Evolutionary conservation across 2,329 filamentous ascomycete genomes (phyloP).

Genomic region (Xylaria sp.): DNA sequence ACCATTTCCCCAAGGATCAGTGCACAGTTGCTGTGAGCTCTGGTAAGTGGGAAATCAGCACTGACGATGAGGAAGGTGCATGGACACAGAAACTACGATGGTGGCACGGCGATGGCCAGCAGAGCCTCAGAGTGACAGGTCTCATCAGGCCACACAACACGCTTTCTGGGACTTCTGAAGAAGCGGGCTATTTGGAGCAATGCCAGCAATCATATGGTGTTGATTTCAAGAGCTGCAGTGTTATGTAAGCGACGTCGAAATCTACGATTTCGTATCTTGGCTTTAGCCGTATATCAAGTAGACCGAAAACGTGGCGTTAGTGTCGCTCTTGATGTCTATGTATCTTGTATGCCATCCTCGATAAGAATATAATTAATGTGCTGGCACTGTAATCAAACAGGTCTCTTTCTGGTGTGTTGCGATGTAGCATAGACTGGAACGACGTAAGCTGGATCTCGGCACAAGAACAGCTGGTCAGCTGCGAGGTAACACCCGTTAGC

Average conservation of each 20-base stretch:
- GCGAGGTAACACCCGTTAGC: slow-evolving; percentile 10
- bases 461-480: background rate
- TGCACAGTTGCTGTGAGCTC: slow-evolving; percentile 79
- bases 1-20: slow-evolving; percentile 84
- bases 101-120: slow-evolving; percentile 92
- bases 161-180: slow-evolving; percentile 70
- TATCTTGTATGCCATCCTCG: background rate
- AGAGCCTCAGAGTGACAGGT: slow-evolving; percentile 80
- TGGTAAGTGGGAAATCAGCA: slow-evolving; percentile 89
- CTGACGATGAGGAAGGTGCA: slow-evolving; percentile 74
- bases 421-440: background rate
- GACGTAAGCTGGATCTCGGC: slow-evolving; percentile 15
- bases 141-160: slow-evolving; percentile 71
- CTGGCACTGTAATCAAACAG: slow-evolving; percentile 5
- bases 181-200: slow-evolving; percentile 81
- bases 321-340: background rate
- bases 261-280: background rate
- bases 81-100: slow-evolving; percentile 82
- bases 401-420: background rate
- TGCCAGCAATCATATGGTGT: slow-evolving; percentile 62
- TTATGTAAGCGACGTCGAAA: slow-evolving; percentile 59
- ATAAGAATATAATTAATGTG: slow-evolving; percentile 2
- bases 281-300: background rate
- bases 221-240: slow-evolving; percentile 57
- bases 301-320: background rate